Evolutionary conservation across 2,329 filamentous ascomycete genomes (phyloP).

Genomic region (Metarhizium brunneum): DNA sequence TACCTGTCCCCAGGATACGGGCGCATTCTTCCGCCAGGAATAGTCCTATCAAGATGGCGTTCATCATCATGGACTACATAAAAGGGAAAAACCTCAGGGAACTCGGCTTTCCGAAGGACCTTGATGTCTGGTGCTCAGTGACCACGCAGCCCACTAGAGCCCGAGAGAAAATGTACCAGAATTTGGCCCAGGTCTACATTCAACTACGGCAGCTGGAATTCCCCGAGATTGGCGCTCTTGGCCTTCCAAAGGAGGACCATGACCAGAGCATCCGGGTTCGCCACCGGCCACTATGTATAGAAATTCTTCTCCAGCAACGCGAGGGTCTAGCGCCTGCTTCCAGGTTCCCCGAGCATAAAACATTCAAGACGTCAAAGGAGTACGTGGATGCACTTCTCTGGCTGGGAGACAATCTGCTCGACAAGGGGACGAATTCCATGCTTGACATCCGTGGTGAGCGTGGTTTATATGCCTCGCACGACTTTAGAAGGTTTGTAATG

Average conservation of each 20-base stretch:
- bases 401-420: not conserved
- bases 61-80: constrained; percentile 13
- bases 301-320: not conserved
- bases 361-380: not conserved
- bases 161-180: not conserved
- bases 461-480: constrained; percentile 13
- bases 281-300: not conserved
- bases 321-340: not conserved
- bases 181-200: not conserved
- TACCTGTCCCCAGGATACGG: constrained; percentile 8
- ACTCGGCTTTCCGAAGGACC: constrained; percentile 3
- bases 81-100: constrained; percentile 8
- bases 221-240: not conserved
- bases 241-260: not conserved
- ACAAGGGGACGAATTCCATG: not conserved
- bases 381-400: not conserved
- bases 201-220: not conserved
- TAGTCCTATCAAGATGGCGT: constrained; percentile 5
- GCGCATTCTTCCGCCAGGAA: constrained; percentile 4
- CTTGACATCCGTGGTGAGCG: constrained; percentile 6
- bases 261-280: not conserved
- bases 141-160: not conserved
- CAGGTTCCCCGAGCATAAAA: not conserved
- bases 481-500: constrained; percentile 10
- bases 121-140: no score